A percentile compares a stretch with the other conserved stretches of the same genome.
Conservation (phyloP, 2,329 filamentous ascomycete genomes). For the Hymenoscyphus repandus region DNA sequence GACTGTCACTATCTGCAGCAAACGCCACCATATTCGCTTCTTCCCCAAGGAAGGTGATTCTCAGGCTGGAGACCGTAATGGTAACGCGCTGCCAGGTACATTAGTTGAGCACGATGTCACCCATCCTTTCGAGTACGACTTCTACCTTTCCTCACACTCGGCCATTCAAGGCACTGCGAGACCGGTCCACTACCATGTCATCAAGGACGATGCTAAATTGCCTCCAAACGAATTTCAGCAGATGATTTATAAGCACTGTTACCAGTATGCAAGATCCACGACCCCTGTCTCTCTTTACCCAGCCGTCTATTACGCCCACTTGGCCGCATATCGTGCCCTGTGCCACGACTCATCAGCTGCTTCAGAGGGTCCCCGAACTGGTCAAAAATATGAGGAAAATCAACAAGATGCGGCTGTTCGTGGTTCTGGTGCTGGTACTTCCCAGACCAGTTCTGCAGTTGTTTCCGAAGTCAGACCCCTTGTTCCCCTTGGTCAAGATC, state of each 20-base stretch:
- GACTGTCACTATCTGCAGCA: conserved; percentile 82
- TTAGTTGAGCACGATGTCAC: conserved; percentile 87
- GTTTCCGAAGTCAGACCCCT: conserved; percentile 21
- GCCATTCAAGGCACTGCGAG: conserved; percentile 93
- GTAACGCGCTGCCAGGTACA: conserved; percentile 80
- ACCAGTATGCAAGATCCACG: conserved; percentile 86
- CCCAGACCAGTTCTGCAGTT: conserved; percentile 17
- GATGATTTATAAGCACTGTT: conserved; percentile 92
- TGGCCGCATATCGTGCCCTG: conserved; percentile 76
- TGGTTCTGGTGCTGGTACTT: conserved; percentile 12
- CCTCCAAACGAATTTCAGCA: conserved; percentile 67
- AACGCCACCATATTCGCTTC: conserved; percentile 90
- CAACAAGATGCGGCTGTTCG: conserved; percentile 17
- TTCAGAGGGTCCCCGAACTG: conserved; percentile 39
- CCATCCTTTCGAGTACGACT: conserved; percentile 80
- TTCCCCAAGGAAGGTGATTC: conserved; percentile 62
- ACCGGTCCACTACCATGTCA: conserved; percentile 86
- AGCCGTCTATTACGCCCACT: conserved; percentile 91
- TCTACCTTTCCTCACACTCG: conserved; percentile 49
- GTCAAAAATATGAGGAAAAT: conserved; percentile 36
- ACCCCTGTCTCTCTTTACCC: conserved; percentile 79
- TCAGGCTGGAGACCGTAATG: conserved; percentile 61
- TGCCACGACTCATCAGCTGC: conserved; percentile 58
- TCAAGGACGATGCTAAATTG: conserved; percentile 73
- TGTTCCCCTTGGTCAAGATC: conserved; percentile 23